Evolutionary conservation across 306 rosid species (phyloP), one percentile per base, ranked within the genome.

Genomic region (Vigna radiata): DNA sequence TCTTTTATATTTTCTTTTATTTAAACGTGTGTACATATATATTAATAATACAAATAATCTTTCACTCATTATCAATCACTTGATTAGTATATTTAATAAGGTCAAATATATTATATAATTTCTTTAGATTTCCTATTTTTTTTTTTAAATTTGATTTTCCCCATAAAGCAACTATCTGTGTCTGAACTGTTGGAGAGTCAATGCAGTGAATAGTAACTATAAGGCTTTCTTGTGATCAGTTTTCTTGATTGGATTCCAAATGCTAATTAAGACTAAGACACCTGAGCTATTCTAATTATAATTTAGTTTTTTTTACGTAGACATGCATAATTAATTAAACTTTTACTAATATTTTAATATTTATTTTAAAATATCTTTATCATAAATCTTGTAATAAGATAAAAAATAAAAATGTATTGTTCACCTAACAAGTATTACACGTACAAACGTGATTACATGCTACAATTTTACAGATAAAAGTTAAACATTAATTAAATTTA

Each of bases 101-200:
- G 1, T 7, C 8, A 33, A 29, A 60, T 29, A n/a, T 43, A 14
- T 19, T 67, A 67, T 44, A 21, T 44, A 21, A 67, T 21, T 67
- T 67, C 21, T 5, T 0, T 19, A 19, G 12, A 44, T 44, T 19
- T 36, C 2, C 19, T 21, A 7, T 19, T 16, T 8, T 2, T 11
- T 21, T 46, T 13, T 17, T 12, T 4, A 21, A 41, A 19, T 66
- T 66, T 21, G 11, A 12, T 9, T 41, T 21, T 44, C 43, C 1
- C 19, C 19, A 23, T 44, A 44, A 67, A 6, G 19, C 7, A 43
- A 43, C 4, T 19, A 19, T 17, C 1, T 10, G 15, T 41, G 3
- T 11, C 49, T 66, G 29, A 21, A 44, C 53, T 67, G 72, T 67
- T 44, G 27, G 72, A 43, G 53, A 46, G 72, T 67, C 72, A 44